phyloP scores from a whole-genome alignment of 2,329 filamentous ascomycete species.

The Nakataea oryzae region DNA sequence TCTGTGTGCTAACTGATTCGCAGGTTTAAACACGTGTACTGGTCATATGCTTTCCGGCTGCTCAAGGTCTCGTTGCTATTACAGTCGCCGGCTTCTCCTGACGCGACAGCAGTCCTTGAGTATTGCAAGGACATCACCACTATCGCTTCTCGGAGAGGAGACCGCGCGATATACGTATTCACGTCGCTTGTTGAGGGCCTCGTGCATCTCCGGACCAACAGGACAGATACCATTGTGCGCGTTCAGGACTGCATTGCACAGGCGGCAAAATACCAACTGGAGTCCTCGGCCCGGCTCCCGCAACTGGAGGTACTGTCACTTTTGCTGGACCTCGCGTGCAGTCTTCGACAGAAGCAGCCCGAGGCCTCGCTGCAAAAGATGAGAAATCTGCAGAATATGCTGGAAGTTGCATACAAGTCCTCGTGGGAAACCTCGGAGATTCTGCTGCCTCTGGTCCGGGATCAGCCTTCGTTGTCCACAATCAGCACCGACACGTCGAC shows the following conservation, averaged over 20 bases:
- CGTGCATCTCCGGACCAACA: constrained; percentile 53
- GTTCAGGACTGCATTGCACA: constrained; percentile 67
- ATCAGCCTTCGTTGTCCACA: constrained; percentile 32
- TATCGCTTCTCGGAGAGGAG: constrained; percentile 48
- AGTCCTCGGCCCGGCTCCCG: constrained; percentile 50
- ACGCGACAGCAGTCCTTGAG: constrained; percentile 49
- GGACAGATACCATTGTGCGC: constrained; percentile 56
- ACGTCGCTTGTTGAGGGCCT: constrained; percentile 60
- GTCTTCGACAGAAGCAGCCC: constrained; percentile 51
- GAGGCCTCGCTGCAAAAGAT: constrained; percentile 50
- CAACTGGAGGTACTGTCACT: constrained; percentile 58
- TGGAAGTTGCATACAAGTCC: constrained; percentile 43
- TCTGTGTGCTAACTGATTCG: constrained; percentile 9
- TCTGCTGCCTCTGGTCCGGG: constrained; percentile 44
- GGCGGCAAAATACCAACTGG: constrained; percentile 60
- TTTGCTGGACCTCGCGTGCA: constrained; percentile 60
- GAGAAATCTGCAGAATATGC: constrained; percentile 45
- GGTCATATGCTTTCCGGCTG: constrained; percentile 70
- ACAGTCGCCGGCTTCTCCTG: constrained; percentile 47
- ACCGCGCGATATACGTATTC: constrained; percentile 54
- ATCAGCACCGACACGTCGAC: constrained; percentile 47
- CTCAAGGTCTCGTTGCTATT: constrained; percentile 61
- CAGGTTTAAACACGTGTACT: constrained; percentile 55
- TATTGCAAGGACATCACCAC: constrained; percentile 54
- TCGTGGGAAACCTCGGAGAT: constrained; percentile 39